phyloP scores from a whole-genome alignment of 352 stramenopile genomes.

The Phytopythium litorale region DNA sequence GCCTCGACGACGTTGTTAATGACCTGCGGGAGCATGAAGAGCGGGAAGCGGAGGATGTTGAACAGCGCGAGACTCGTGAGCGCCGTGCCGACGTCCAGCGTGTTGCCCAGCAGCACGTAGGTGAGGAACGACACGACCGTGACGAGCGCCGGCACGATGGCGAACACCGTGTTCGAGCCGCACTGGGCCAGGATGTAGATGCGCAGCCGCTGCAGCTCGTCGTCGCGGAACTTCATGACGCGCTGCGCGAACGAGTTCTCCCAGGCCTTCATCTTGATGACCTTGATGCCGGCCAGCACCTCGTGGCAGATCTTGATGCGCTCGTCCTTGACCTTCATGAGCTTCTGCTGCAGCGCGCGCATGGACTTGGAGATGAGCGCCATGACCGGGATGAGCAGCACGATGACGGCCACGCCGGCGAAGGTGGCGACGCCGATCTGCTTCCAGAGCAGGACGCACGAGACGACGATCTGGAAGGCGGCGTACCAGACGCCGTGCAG shows the following conservation, averaged over 20 bases:
- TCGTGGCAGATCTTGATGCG: slow-evolving; percentile 93
- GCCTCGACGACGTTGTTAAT: slow-evolving; percentile 94
- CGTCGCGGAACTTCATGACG: slow-evolving; percentile 52
- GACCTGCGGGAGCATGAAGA: slow-evolving; percentile 95
- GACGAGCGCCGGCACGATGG: slow-evolving; percentile 44
- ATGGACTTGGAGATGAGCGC: slow-evolving; percentile 85
- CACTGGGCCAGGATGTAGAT: slow-evolving; percentile 42
- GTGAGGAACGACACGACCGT: slow-evolving; percentile 43
- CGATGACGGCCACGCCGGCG: slow-evolving; percentile 90
- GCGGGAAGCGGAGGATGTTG: slow-evolving; percentile 92
- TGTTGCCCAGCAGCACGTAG: slow-evolving; percentile 57
- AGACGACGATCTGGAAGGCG: slow-evolving; percentile 74
- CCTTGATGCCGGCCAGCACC: slow-evolving; percentile 43
- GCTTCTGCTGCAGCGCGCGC: slow-evolving; percentile 76
- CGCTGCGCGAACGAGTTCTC: slow-evolving; percentile 47
- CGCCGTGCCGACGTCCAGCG: slow-evolving; percentile 47
- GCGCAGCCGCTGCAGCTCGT: slow-evolving; percentile 81
- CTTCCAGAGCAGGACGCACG: slow-evolving; percentile 63
- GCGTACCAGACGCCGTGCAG: slow-evolving; percentile 90
- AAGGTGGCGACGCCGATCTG: slow-evolving; percentile 87
- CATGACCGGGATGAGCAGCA: slow-evolving; percentile 92
- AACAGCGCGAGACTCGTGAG: slow-evolving; percentile 56
- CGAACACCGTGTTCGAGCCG: slow-evolving; percentile 50
- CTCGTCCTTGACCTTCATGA: slow-evolving; percentile 93
- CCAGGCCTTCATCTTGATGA: slow-evolving; percentile 60